Base-by-base conservation (phyloP, 805 yeast genomes). In the Saccharomycopsis fibuligera region DNA sequence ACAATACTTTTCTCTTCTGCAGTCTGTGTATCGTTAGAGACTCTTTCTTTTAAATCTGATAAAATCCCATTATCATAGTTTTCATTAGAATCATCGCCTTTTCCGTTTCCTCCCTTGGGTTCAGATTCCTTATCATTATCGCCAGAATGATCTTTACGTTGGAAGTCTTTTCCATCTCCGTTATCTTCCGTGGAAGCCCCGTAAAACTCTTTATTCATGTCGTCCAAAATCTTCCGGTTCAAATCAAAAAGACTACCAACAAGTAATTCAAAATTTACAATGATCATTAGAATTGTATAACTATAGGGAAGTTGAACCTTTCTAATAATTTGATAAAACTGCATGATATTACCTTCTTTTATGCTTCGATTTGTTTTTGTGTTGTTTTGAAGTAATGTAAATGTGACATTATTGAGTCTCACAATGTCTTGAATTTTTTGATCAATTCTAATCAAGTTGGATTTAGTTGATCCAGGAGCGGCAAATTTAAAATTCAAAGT, bases 291-390 rank as follows among this genome's bases (percentile, higher is more conserved):
- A 23, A 39, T 23, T 5, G 16, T 22, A 39, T 39, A 39, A 24
- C 43, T 39, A 17, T 39, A 19, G 5, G 43, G 43, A 23, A 39
- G 43, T 25, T 39, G 43, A 5, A 39, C 8, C 4, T 6, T 23
- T 23, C 23, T 39, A 4, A 39, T 25, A 16, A 16, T 22, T 5
- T 25, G 14, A 39, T 9, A 25, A 23, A 39, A 25, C 31, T 37
- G 41, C 10, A 19, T 5, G 5, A 27, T 27, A 27, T 27, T 27
- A 27, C 31, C 12, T 8, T 12, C 31, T 12, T 8, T 27, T 27
- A 12, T 8, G 8, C 31, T 27, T 12, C 12, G 31, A 27, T 27
- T 27, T 27, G 8, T 12, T 8, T 27, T 12, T 27, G 10, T 12
- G 31, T 8, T 12, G 12, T 27, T 27, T 12, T 27, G 8, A 8